phyloP scores from a whole-genome alignment of 257 asterid species.

The Capsicum chinense region DNA sequence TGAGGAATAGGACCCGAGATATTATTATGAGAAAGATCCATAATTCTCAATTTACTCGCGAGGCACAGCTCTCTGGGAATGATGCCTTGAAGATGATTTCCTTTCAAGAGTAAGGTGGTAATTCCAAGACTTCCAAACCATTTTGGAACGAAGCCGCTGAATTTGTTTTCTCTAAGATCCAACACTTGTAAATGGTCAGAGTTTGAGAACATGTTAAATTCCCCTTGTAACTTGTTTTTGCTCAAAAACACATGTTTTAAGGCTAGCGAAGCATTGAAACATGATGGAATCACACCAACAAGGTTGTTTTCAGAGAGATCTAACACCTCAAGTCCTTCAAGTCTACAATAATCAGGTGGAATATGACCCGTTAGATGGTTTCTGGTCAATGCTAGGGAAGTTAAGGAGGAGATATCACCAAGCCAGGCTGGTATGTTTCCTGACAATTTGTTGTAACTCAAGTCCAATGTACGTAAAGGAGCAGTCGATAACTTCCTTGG shows the following conservation, averaged over 20 bases:
- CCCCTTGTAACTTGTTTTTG: conserved; percentile 15
- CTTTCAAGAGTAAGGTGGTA: conserved; percentile 20
- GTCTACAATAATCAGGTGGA: conserved; percentile 26
- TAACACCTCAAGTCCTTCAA: background rate
- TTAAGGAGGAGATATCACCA: conserved; percentile 24
- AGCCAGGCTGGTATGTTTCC: conserved; percentile 24
- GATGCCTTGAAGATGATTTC: conserved; percentile 22
- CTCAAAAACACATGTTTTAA: conserved; percentile 23
- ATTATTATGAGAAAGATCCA: conserved; percentile 28
- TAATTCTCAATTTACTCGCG: background rate
- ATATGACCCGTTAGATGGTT: conserved; percentile 21
- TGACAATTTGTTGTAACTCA: background rate
- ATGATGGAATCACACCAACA: conserved; percentile 25
- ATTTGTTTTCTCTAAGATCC: conserved; percentile 26
- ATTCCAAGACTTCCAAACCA: background rate
- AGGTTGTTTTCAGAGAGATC: conserved; percentile 27
- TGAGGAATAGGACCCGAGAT: conserved; percentile 13
- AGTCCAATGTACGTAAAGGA: background rate
- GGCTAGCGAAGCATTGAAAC: background rate
- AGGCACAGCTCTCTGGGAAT: conserved; percentile 23
- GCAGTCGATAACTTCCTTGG: conserved; percentile 20
- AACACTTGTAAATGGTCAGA: background rate
- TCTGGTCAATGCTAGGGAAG: background rate
- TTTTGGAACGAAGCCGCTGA: conserved; percentile 21
- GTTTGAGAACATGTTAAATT: conserved; percentile 6